Evolutionary conservation across 2,329 filamentous ascomycete species (phyloP).

Genomic region (Shiraia bambusicola): DNA sequence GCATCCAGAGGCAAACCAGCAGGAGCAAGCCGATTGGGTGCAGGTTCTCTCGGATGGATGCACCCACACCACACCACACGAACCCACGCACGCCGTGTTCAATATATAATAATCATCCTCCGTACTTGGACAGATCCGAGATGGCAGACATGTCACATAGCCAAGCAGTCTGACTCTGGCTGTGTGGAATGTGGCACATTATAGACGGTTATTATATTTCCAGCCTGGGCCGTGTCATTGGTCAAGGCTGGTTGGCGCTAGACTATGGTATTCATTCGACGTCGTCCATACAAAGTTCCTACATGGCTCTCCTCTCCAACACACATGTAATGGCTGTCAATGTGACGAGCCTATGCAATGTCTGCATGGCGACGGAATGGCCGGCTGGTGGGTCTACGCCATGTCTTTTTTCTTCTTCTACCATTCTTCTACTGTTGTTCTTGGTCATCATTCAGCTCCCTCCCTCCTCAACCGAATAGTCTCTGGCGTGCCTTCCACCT

Average conservation of each 20-base stretch:
- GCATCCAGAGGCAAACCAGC: no score
- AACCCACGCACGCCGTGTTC: no score
- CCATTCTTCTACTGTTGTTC: slow-evolving; percentile 17
- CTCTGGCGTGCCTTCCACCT: slow-evolving; percentile 25
- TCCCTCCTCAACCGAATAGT: slow-evolving; percentile 6
- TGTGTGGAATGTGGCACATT: no score
- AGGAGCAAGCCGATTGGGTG: no score
- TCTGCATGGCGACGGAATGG: slow-evolving; percentile 15
- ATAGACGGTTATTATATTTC: no score
- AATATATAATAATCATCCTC: no score
- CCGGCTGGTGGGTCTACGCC: slow-evolving; percentile 8
- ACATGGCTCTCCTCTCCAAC: slow-evolving; percentile 25
- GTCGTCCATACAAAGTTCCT: slow-evolving; percentile 34
- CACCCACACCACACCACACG: no score
- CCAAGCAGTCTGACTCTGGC: no score
- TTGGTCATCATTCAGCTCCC: slow-evolving; percentile 13
- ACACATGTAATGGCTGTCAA: slow-evolving; percentile 23
- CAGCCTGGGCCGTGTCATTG: slow-evolving; percentile 19
- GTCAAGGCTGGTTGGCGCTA: slow-evolving; percentile 18
- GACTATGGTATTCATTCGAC: slow-evolving; percentile 21
- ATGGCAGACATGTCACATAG: no score
- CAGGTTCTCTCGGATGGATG: no score
- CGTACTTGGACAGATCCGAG: no score
- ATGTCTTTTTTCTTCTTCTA: slow-evolving; percentile 7
- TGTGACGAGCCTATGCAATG: slow-evolving; percentile 10